Base-by-base conservation (phyloP, 768 basidiomycete genomes). In the Mycena chlorophos region DNA sequence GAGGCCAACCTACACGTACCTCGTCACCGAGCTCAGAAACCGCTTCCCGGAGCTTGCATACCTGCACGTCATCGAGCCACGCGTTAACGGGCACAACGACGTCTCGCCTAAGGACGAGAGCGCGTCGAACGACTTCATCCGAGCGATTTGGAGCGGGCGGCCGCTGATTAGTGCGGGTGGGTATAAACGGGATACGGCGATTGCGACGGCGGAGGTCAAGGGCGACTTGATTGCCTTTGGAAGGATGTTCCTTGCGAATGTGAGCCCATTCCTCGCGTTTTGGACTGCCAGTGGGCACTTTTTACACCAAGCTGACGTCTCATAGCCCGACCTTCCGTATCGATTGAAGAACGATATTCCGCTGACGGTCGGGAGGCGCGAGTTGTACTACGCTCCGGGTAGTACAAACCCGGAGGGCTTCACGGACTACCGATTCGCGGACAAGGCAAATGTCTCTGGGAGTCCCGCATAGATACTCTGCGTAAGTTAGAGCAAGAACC, bases 31-130 rank as follows among this genome's bases (percentile, higher is more conserved):
- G 49, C 56, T 83, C 40, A 62, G 64, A 8, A 52, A 60, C 30
- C 69, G 68, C 22, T 67, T 68, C 46, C 75, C 75, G 13, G 60
- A 69, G 10, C 63, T 82, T 20, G 77, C 79, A 4, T 83, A 80
- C 67, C 56, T 82, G 2, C 78, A 81, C 56, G 63, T 75, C 29
- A 62, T 72, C 29, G 76, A 80, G 61, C 68, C 76, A 1, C 66
- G 65, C n/a, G 53, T 53, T 3, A 54, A 62, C 51, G 66, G 65
- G 48, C 17, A 37, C 38, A 49, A 46, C 14, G 52, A 39, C 31
- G 27, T 48, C 23, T 38, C 26, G 10, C 17, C 14, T 12, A 34
- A 28, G 31, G 49, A 43, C 3, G 61, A 31, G 0, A 55, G 52
- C 3, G 56, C 63, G 39, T 66, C 60, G 1, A 77, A 74, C 42